These are phyloP conservation scores for Syzygium aqueum DNA, from an alignment of 345 rosid genomes.

Conservation along the genomic window DNA sequence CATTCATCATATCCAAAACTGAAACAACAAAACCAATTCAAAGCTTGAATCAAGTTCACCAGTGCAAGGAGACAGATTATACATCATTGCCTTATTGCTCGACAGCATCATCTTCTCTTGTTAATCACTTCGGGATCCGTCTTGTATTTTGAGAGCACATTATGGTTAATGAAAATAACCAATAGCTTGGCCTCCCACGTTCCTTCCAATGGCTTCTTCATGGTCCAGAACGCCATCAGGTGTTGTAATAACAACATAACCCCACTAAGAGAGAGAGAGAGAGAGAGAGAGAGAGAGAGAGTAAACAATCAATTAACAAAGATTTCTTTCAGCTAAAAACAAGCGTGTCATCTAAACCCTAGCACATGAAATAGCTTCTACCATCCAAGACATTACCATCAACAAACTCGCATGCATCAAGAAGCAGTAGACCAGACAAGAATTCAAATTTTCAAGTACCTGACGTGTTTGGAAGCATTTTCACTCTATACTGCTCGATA, in stretches of 20 bases:
- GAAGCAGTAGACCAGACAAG: background rate
- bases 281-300: background rate
- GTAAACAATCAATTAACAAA: background rate
- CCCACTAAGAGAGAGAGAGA: conserved; percentile 48
- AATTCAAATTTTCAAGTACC: conserved; percentile 22
- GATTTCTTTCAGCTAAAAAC: background rate
- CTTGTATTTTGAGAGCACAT: background rate
- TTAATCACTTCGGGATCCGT: background rate
- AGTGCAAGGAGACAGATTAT: background rate
- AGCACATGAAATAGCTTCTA: background rate
- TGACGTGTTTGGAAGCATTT: conserved; percentile 81
- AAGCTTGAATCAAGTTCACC: background rate
- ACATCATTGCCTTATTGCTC: background rate
- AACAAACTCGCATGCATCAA: background rate
- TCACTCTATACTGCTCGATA: conserved; percentile 46
- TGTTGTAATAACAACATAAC: conserved; percentile 83
- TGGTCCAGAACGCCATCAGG: conserved; percentile 95
- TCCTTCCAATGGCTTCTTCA: conserved; percentile 69
- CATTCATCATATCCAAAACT: background rate
- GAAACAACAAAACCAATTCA: background rate
- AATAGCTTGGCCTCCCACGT: conserved; percentile 89
- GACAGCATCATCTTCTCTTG: background rate
- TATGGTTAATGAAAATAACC: conserved; percentile 68
- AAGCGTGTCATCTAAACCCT: background rate
- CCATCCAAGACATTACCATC: background rate